A percentile compares a stretch with the other conserved stretches of the same genome.
Evolutionary conservation across 371 early-diverging fungal species (phyloP).

Genomic region (Mucor piriformis): DNA sequence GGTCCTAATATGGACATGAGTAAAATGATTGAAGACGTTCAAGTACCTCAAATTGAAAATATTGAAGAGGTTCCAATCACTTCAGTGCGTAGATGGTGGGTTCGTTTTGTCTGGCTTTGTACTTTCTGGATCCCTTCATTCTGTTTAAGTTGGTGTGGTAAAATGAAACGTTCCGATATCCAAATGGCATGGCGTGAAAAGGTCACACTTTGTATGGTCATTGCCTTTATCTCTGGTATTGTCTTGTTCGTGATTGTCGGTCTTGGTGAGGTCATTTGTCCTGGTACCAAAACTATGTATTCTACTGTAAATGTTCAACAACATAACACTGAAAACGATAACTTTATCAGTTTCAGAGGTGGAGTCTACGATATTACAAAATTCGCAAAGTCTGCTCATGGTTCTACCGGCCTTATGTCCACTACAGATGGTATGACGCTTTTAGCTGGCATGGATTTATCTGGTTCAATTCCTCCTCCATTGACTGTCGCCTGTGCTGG

Average conservation of each 20-base stretch:
- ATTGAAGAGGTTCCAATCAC: slow-evolving; percentile 55
- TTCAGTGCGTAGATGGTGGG: slow-evolving; percentile 71
- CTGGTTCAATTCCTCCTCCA: slow-evolving; percentile 69
- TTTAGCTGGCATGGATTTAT: slow-evolving; percentile 65
- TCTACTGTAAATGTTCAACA: slow-evolving; percentile 40
- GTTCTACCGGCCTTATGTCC: slow-evolving; percentile 39
- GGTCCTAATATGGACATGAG: slow-evolving; percentile 49
- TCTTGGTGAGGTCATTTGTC: slow-evolving; percentile 84
- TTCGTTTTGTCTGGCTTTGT: slow-evolving; percentile 74
- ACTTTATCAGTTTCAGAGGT: slow-evolving; percentile 66
- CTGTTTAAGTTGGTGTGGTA: slow-evolving; percentile 57
- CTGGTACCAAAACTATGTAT: slow-evolving; percentile 65
- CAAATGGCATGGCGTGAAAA: slow-evolving; percentile 96
- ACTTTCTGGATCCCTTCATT: slow-evolving; percentile 86
- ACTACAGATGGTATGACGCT: slow-evolving; percentile 54
- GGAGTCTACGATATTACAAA: slow-evolving; percentile 65
- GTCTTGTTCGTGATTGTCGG: slow-evolving; percentile 87
- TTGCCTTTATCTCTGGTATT: slow-evolving; percentile 71
- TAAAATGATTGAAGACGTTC: slow-evolving; percentile 40
- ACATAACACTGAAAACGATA: slow-evolving; percentile 36
- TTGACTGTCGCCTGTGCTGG: slow-evolving; percentile 57
- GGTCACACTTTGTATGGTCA: slow-evolving; percentile 84
- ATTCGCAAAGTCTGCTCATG: slow-evolving; percentile 54
- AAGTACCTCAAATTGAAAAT: slow-evolving; percentile 45
- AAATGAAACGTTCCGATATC: slow-evolving; percentile 79